Conservation (phyloP, 305 asterid species). For the Solanum hybrid region DNA sequence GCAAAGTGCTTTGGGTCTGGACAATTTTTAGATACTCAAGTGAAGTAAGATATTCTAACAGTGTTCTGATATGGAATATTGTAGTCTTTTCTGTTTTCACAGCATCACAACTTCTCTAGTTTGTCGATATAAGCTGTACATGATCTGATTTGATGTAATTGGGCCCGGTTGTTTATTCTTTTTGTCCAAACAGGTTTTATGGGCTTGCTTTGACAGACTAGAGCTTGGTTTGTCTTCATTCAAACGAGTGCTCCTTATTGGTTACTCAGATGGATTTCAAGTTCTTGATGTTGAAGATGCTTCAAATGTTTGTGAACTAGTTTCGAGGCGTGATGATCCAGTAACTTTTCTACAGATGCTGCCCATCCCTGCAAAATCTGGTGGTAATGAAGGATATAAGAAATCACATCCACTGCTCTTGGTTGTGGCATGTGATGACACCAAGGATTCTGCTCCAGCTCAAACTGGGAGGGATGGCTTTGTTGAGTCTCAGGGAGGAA, state of each 20-base stretch:
- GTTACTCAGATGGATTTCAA: conserved; percentile 90
- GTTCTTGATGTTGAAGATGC: conserved; percentile 91
- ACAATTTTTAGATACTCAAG: background rate
- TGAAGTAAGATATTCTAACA: background rate
- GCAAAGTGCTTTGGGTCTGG: background rate
- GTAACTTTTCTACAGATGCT: conserved; percentile 86
- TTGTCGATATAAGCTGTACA: background rate
- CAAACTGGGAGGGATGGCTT: conserved; percentile 32
- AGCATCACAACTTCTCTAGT: background rate
- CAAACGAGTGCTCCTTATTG: conserved; percentile 71
- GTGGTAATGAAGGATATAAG: conserved; percentile 44
- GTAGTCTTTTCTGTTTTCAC: background rate
- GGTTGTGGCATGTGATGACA: conserved; percentile 75
- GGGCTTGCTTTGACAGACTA: conserved; percentile 95
- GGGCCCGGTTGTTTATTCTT: background rate
- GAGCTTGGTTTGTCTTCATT: conserved; percentile 43
- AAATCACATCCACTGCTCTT: conserved; percentile 65
- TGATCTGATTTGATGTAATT: background rate
- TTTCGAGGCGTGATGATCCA: conserved; percentile 91
- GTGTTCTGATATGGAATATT: background rate
- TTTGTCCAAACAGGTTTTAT: conserved; percentile 52
- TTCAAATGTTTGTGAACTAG: conserved; percentile 67
- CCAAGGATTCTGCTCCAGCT: conserved; percentile 13
- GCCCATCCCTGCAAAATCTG: conserved; percentile 61
- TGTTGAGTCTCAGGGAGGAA: conserved; percentile 50